Evolutionary conservation across 225 moss, liverwort and hornwort genomes (phyloP).

Genomic region (Bryum argenteum): DNA sequence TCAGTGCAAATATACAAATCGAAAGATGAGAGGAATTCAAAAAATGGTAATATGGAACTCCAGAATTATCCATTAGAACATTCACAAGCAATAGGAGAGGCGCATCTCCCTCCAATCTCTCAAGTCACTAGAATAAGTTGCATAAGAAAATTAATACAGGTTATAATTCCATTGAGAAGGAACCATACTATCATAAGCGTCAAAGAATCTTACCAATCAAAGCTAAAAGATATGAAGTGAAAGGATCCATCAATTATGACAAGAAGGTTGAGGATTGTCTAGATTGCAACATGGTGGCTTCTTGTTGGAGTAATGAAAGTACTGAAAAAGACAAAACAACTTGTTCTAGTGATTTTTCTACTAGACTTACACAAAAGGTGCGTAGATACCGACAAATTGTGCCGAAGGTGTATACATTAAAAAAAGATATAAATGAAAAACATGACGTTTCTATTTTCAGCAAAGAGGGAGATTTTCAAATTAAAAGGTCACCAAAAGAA

Average conservation of each 20-base stretch:
- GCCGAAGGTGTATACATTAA: not conserved
- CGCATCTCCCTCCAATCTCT: not conserved
- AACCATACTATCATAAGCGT: constrained; percentile 1
- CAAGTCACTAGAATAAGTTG: not conserved
- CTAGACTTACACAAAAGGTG: not conserved
- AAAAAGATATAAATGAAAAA: not conserved
- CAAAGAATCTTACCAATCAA: not conserved
- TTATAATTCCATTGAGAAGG: not conserved
- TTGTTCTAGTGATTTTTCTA: not conserved
- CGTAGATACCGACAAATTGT: fast-evolving
- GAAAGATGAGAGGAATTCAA: not conserved
- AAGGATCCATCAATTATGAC: not conserved
- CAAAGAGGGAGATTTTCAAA: not conserved
- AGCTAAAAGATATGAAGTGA: not conserved
- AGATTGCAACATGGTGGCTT: not conserved
- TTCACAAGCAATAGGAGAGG: not conserved
- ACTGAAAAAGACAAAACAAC: not conserved
- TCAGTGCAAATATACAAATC: not conserved
- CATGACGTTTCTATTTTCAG: not conserved
- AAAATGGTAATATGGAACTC: not conserved
- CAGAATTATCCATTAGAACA: not conserved
- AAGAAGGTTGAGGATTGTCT: not conserved
- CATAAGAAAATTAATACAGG: not conserved
- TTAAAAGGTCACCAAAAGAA: not conserved
- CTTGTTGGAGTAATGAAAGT: not conserved